Evolutionary conservation across 1,284 basidiomycete genomes (phyloP).

Genomic region (Melampsora americana): DNA sequence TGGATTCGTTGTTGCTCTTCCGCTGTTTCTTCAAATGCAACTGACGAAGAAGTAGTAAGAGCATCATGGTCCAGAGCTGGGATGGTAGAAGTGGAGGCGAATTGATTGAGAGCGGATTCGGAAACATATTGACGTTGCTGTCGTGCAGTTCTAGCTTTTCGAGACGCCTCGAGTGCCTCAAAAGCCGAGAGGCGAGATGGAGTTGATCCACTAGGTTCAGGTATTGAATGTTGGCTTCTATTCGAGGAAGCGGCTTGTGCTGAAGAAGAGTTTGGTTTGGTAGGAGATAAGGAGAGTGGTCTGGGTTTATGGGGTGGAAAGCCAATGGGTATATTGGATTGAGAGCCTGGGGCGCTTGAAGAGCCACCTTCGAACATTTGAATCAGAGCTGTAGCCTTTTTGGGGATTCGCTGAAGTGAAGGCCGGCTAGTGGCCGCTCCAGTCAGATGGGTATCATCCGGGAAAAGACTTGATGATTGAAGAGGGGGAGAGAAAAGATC

Average conservation of each 20-base stretch:
- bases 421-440: conserved; percentile 1
- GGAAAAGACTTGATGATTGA: background rate
- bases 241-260: background rate
- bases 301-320: conserved; percentile 18
- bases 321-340: background rate
- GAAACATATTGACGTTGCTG: background rate
- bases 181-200: conserved; percentile 1
- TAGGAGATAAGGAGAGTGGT: conserved; percentile 10
- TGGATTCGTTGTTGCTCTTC: conserved; percentile 20
- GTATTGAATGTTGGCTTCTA: conserved; percentile 1
- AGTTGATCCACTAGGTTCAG: conserved; percentile 7
- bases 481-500: conserved; percentile 8
- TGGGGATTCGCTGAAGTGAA: conserved; percentile 35
- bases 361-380: conserved; percentile 37
- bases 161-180: background rate
- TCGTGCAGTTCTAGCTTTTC: background rate
- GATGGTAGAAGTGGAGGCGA: too few relatives aligned
- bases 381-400: conserved; percentile 36
- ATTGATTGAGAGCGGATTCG: conserved; percentile 1
- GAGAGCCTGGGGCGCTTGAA: background rate
- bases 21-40: conserved; percentile 1
- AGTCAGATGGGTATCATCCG: background rate
- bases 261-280: background rate
- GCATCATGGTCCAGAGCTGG: background rate
- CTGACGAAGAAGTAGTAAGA: background rate